Evolutionary conservation across 2,329 filamentous ascomycete species (phyloP).

Genomic region (Macrophomina tecta): DNA sequence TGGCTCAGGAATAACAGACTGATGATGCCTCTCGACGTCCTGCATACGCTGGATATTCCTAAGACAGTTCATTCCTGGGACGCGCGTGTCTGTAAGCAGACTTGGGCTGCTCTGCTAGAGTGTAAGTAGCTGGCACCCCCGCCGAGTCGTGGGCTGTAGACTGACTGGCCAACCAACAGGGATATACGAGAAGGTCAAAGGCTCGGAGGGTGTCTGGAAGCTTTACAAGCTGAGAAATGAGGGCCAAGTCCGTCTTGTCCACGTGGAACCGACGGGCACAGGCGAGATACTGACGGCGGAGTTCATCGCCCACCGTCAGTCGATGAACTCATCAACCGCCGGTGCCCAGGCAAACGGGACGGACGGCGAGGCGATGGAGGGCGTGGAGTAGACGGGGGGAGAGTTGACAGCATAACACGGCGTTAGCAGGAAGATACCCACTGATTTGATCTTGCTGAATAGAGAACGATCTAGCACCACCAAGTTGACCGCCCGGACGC

Average conservation of each 20-base stretch:
- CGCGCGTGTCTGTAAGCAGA: not conserved
- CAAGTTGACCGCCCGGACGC: too few species aligned
- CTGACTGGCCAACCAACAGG: not conserved
- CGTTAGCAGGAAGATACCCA: too few species aligned
- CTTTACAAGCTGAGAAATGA: not conserved
- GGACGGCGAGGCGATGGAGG: not conserved
- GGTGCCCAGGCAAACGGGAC: not conserved
- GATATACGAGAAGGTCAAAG: not conserved
- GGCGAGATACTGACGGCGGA: conserved; percentile 1
- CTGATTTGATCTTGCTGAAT: too few species aligned
- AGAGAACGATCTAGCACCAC: too few species aligned
- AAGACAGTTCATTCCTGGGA: conserved; percentile 67
- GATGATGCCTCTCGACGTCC: conserved; percentile 66
- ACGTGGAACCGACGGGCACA: not conserved
- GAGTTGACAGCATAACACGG: too few species aligned
- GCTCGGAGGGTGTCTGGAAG: conserved; percentile 6
- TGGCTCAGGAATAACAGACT: conserved; percentile 71
- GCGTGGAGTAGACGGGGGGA: not conserved
- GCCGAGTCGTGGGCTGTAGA: not conserved
- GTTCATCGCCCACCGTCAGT: not conserved
- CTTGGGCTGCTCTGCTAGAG: not conserved
- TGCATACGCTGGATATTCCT: conserved; percentile 71
- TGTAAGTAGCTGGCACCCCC: not conserved
- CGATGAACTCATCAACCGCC: not conserved
- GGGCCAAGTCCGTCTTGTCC: not conserved